Evolutionary conservation across 148 eudicot genomes (phyloP), one percentile per base, ranked within the genome.

Genomic region (Vaccinium darrowii): DNA sequence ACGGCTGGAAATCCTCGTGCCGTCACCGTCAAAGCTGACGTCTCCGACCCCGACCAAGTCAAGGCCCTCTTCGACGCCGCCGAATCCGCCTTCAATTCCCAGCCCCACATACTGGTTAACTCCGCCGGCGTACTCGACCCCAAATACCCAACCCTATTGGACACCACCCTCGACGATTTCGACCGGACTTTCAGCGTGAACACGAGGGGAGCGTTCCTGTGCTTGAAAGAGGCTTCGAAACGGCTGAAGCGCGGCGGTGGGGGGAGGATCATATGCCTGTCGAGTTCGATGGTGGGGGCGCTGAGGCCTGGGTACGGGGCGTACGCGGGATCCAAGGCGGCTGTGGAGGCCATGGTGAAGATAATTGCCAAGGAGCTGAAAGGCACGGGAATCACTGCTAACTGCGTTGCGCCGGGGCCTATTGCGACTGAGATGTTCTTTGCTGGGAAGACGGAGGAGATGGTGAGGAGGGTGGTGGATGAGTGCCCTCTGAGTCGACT

Each of bases 301-400:
- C 56, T 88, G 84, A 84, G 56, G 76, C 87, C 88, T 2, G 86
- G 88, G 13, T 86, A 50, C 62, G 85, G 82, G 63, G 90, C 91
- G 4, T 90, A 90, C 75, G 19, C 87, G 43, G 87, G 86, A 49
- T 88, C 90, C 14, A 90, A 90, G 56, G 91, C 90, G n/a, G 91
- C 90, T 19, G 88, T 90, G 83, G 90, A 90, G 86, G 81, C 91
- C 9, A 90, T 90, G 91, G 86, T 86, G 83, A 90, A 90, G 86
- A 79, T 86, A 10, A n/a, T 88, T 21, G 91, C 91, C 50, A 90
- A 90, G 85, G 91, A 90, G 84, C 83, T 90, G 80, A 90, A 84
- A 67, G 91, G 91, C 54, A 88, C 86, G 51, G 84, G 88, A 60
- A 90, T 90, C 23, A 88, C 90, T 2, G 91, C 83, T 58, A 90